Evolutionary conservation across 352 stramenopile species (phyloP), one percentile per base, ranked within the genome.

Genomic region (Globisporangium megalacanthum): DNA sequence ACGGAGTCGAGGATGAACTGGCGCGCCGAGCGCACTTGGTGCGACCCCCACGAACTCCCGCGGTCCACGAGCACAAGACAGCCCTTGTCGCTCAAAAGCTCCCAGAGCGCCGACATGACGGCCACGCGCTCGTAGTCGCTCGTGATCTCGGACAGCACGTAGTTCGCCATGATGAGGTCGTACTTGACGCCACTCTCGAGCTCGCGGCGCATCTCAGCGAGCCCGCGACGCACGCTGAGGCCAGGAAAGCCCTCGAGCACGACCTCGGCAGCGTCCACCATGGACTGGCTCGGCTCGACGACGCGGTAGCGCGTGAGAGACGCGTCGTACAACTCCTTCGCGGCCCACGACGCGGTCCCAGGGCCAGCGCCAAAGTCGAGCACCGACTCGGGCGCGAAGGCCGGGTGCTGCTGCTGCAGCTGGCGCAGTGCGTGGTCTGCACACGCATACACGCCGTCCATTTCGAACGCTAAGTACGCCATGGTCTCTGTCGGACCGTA

Each of bases 261-360:
- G 41, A 86, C 73, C 49, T 88, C 65, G 0, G 82, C 79, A 0
- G 84, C 85, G 61, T 95, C 83, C 31, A 89, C 64, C 85, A 95
- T 95, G 39, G 83, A 92, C 58, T 95, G 85, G 52, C 83, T 93
- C 37, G 85, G 82, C 58, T 95, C 85, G 46, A 95, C 69, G 17
- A 95, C 64, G 25, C 83, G 79, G 51, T 88, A 93, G 25, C 76
- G 73, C 22, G 69, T 61, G 41, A 93, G 51, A 42, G 77, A 82
- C 6, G 83, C 67, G 22, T 72, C 69, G 35, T 75, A 95, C 42
- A 90, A 83, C 20, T 84, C 65, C 37, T 87, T 88, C 13, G 81
- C 79, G 42, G 77, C 85, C 85, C 85, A 95, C 3, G 79, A 86
- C 0, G 81, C 77, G 6, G 81, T 93, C 3, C 85, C 85, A 0